Percentiles rank a stretch among this genome's conserved stretches.
phyloP scores from a whole-genome alignment of 2,329 filamentous ascomycete genomes.

The Eutypella sp. region DNA sequence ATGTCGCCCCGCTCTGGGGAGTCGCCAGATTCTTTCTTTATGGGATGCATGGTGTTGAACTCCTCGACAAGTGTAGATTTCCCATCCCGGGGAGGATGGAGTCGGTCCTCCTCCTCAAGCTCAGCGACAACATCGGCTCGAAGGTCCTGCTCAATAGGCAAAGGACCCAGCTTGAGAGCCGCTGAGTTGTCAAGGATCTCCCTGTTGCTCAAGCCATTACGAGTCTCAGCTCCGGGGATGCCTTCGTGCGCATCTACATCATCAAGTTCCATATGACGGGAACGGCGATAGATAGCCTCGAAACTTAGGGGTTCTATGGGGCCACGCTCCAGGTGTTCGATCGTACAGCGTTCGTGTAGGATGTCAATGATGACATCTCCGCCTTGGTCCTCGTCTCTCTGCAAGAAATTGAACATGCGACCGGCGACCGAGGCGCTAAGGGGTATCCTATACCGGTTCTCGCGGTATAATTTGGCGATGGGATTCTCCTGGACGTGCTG shows the following conservation, averaged over 20 bases:
- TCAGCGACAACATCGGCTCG: slow-evolving; percentile 83
- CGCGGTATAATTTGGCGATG: slow-evolving; percentile 74
- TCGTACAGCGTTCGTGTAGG: slow-evolving; percentile 55
- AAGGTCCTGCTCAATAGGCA: slow-evolving; percentile 79
- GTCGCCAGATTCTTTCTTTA: slow-evolving; percentile 88
- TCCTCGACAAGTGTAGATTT: slow-evolving; percentile 75
- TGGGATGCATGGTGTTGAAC: slow-evolving; percentile 72
- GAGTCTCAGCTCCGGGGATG: slow-evolving; percentile 50
- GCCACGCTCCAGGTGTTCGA: slow-evolving; percentile 55
- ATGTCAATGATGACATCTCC: slow-evolving; percentile 74
- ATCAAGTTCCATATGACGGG: slow-evolving; percentile 57
- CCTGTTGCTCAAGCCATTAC: slow-evolving; percentile 57
- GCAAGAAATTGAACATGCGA: slow-evolving; percentile 81
- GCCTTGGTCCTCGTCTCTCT: slow-evolving; percentile 77
- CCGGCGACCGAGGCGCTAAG: slow-evolving; percentile 81
- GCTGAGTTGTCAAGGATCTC: slow-evolving; percentile 53
- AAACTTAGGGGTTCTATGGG: slow-evolving; percentile 61
- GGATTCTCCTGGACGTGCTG: slow-evolving; percentile 74
- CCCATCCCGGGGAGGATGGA: slow-evolving; percentile 66
- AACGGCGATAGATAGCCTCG: slow-evolving; percentile 55
- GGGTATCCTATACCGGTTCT: slow-evolving; percentile 84
- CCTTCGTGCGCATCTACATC: slow-evolving; percentile 60
- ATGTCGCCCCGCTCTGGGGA: slow-evolving; percentile 73
- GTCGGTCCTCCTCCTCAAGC: slow-evolving; percentile 77
- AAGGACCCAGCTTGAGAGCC: slow-evolving; percentile 68